Evolutionary conservation across 176 grass and related monocot species (phyloP).

Genomic region (Phoenix dactylifera): DNA sequence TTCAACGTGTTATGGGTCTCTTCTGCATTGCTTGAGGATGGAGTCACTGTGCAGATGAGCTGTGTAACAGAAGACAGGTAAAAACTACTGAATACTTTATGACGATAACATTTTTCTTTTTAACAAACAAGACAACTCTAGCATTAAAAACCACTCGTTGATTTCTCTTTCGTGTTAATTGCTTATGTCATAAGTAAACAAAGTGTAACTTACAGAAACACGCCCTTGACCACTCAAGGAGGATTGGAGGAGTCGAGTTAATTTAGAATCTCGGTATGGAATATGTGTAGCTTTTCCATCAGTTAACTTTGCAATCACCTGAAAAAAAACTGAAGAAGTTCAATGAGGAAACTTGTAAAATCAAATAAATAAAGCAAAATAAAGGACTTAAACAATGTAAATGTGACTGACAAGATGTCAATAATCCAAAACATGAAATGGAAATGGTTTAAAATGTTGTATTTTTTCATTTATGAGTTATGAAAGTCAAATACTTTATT

Average conservation of each 20-base stretch:
- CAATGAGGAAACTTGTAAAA: neutral
- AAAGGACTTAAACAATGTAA: too few relatives aligned
- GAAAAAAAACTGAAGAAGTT: conserved; percentile 12
- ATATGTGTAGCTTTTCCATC: conserved; percentile 92
- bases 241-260: conserved; percentile 96
- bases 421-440: too few relatives aligned
- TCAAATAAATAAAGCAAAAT: neutral
- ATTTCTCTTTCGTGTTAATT: neutral
- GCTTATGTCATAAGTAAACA: neutral
- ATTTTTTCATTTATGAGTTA: too few relatives aligned
- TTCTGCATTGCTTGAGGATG: conserved; percentile 97
- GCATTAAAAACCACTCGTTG: too few relatives aligned
- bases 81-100: neutral
- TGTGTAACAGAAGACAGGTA: conserved; percentile 31
- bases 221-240: conserved; percentile 99
- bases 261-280: conserved; percentile 96
- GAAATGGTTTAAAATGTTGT: too few relatives aligned
- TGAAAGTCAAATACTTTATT: too few relatives aligned
- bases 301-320: conserved; percentile 98
- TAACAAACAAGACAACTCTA: too few relatives aligned
- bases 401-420: too few relatives aligned
- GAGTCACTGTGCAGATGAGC: conserved; percentile 95
- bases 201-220: conserved; percentile 67
- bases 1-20: conserved; percentile 97
- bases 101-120: too few relatives aligned